These are phyloP conservation scores for Avena sativa DNA, from an alignment of 176 grass and related monocot genomes.

Conservation along the genomic window DNA sequence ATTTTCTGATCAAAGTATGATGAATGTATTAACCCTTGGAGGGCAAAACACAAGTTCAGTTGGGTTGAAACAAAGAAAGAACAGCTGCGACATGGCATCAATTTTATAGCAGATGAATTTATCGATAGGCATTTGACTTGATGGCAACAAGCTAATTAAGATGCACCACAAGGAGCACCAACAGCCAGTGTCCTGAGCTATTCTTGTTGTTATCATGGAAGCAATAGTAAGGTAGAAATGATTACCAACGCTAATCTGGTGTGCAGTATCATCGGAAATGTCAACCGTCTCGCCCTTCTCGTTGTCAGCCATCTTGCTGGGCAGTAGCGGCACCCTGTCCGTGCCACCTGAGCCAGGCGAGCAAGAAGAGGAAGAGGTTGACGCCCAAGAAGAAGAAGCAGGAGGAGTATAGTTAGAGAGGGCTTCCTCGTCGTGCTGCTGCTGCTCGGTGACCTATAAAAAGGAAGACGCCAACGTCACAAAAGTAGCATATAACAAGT, in stretches of 20 bases:
- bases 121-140: background rate
- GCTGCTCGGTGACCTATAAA: constrained; percentile 41
- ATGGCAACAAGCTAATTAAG: background rate
- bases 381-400: background rate
- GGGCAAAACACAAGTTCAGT: background rate
- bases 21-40: background rate
- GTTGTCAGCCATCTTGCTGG: constrained; percentile 33
- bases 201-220: constrained; percentile 6
- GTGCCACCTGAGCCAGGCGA: background rate
- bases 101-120: background rate
- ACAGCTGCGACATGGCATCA: background rate
- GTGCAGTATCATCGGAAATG: constrained; percentile 51
- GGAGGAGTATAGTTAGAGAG: background rate
- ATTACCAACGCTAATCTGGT: constrained; percentile 66
- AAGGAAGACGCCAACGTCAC: background rate
- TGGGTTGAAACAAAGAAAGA: background rate
- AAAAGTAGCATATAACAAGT: constrained; percentile 32
- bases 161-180: background rate
- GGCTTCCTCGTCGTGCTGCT: constrained; percentile 21
- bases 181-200: background rate
- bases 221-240: background rate
- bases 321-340: constrained; percentile 24
- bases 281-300: constrained; percentile 34
- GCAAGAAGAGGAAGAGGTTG: constrained; percentile 31
- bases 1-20: constrained; percentile 7